These are phyloP conservation scores for Penicillium sp. DNA, from an alignment of 2,329 filamentous ascomycete species.

Conservation along the genomic window DNA sequence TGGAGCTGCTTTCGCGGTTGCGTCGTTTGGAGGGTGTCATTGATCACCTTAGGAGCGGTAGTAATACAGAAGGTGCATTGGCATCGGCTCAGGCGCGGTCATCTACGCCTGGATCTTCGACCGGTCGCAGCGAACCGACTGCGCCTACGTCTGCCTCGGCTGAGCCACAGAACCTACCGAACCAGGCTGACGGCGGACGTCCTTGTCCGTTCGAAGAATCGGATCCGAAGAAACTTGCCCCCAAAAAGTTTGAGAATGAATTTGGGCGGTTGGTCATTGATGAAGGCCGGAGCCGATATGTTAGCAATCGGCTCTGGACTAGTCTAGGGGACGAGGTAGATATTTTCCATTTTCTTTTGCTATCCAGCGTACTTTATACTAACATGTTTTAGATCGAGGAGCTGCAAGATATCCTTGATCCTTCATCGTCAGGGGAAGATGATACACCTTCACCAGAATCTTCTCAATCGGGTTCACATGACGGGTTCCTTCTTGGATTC, in stretches of 20 bases:
- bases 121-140: not conserved
- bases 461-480: constrained; percentile 48
- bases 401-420: constrained; percentile 60
- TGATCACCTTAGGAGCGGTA: constrained; percentile 55
- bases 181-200: not conserved
- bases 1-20: constrained; percentile 60
- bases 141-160: not conserved
- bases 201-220: constrained; percentile 24
- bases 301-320: constrained; percentile 63
- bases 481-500: constrained; percentile 62
- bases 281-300: constrained; percentile 60
- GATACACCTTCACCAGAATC: constrained; percentile 49
- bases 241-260: constrained; percentile 31
- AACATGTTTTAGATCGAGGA: constrained; percentile 54
- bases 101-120: constrained; percentile 12
- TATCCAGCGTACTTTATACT: constrained; percentile 5
- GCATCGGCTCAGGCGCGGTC: constrained; percentile 17
- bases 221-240: constrained; percentile 24
- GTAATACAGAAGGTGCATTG: constrained; percentile 15
- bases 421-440: constrained; percentile 59
- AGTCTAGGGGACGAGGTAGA: constrained; percentile 60
- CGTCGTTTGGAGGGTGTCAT: constrained; percentile 62
- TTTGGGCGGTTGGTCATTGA: constrained; percentile 61
- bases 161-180: not conserved
- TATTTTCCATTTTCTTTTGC: not conserved